Conservation (phyloP, 2,329 filamentous ascomycete species). For the Alternaria sp. region DNA sequence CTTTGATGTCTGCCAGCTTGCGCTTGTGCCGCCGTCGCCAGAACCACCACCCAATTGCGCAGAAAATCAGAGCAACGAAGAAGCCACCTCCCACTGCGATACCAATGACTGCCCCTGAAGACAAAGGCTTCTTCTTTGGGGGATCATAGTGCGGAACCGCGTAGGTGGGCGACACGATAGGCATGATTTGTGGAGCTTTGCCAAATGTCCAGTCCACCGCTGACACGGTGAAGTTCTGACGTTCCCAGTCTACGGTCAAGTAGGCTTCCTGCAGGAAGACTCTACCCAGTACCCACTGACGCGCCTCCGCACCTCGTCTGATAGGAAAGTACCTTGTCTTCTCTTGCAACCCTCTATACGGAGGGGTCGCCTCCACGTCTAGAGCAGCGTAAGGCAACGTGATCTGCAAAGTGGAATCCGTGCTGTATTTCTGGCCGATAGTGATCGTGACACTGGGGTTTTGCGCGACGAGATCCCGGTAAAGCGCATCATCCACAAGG, state of each 20-base stretch:
- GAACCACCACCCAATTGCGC: constrained; percentile 42
- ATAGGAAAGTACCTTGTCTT: constrained; percentile 72
- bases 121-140: constrained; percentile 10
- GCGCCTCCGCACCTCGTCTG: constrained; percentile 60
- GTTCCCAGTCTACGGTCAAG: constrained; percentile 57
- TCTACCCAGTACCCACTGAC: constrained; percentile 68
- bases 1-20: constrained; percentile 29
- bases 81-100: constrained; percentile 52
- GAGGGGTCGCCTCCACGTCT: constrained; percentile 53
- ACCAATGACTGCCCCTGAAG: constrained; percentile 51
- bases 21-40: constrained; percentile 37
- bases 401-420: constrained; percentile 51
- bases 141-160: constrained; percentile 3
- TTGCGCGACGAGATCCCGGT: constrained; percentile 56
- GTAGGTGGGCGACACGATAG: constrained; percentile 43
- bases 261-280: constrained; percentile 74
- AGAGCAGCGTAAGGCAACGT: constrained; percentile 58
- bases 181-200: constrained; percentile 32
- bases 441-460: constrained; percentile 55
- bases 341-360: constrained; percentile 64
- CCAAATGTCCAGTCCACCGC: constrained; percentile 46
- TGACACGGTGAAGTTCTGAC: constrained; percentile 54
- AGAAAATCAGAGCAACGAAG: constrained; percentile 39
- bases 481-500: constrained; percentile 63
- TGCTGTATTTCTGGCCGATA: constrained; percentile 46